Conservation (phyloP, 176 grass and related monocot species). For the Panicum miliaceum region DNA sequence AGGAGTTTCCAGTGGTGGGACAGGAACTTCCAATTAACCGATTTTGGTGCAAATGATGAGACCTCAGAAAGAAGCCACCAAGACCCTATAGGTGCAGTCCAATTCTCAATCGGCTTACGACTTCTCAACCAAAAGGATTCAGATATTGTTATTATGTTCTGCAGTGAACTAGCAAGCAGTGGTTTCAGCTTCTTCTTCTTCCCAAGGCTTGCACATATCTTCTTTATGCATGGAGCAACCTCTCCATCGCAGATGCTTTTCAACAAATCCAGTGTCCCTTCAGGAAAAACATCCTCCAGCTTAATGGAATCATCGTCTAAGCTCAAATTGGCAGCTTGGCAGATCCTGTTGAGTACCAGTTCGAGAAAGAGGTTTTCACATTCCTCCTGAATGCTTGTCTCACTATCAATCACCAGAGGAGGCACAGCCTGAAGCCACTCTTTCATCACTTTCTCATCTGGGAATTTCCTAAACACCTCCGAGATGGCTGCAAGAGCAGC, state of each 20-base stretch:
- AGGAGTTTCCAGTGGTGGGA: conserved; percentile 92
- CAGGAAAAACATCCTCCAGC: conserved; percentile 64
- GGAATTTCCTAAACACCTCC: conserved; percentile 82
- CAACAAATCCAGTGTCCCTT: conserved; percentile 70
- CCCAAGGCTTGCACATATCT: conserved; percentile 88
- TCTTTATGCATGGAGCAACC: conserved; percentile 73
- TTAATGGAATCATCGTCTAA: conserved; percentile 39
- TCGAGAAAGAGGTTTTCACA: conserved; percentile 95
- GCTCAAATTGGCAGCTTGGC: conserved; percentile 57
- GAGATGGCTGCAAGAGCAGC: conserved; percentile 91
- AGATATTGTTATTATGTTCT: conserved; percentile 78
- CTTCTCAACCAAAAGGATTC: conserved; percentile 65
- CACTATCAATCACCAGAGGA: conserved; percentile 82
- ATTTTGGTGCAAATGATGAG: conserved; percentile 77
- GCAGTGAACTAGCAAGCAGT: conserved; percentile 73
- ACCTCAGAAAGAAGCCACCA: conserved; percentile 95
- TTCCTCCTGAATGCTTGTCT: conserved; percentile 90
- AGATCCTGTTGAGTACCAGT: conserved; percentile 83
- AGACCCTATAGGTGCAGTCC: conserved; percentile 78
- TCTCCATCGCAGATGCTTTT: conserved; percentile 82
- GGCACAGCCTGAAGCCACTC: conserved; percentile 94
- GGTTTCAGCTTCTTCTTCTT: conserved; percentile 92
- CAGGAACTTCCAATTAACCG: conserved; percentile 85
- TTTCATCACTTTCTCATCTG: conserved; percentile 67
- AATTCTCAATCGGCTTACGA: conserved; percentile 65